phyloP scores from a whole-genome alignment of 2,329 filamentous ascomycete species.

The Remersonia thermophila region DNA sequence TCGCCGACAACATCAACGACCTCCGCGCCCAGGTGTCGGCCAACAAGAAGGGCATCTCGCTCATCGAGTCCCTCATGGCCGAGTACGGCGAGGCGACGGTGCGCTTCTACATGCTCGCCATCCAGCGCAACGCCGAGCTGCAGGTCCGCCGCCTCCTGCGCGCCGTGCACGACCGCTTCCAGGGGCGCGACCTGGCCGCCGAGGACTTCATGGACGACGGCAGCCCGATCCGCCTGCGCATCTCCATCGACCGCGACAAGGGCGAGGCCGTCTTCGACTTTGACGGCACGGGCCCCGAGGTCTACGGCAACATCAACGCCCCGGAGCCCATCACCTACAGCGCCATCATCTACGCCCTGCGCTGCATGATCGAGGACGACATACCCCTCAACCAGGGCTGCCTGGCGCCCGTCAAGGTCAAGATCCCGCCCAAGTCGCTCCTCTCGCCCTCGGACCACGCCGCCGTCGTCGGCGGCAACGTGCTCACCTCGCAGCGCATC shows the following conservation, averaged over 20 bases:
- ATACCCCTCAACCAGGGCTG: conserved; percentile 84
- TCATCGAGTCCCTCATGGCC: conserved; percentile 61
- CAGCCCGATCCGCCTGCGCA: conserved; percentile 59
- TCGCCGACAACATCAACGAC: conserved; percentile 76
- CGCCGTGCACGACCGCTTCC: conserved; percentile 55
- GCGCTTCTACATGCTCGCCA: conserved; percentile 72
- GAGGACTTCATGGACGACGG: conserved; percentile 83
- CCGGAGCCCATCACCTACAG: conserved; percentile 65
- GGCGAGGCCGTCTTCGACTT: conserved; percentile 73
- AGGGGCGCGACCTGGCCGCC: conserved; percentile 58
- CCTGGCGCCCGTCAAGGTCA: conserved; percentile 61
- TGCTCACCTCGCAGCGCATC: conserved; percentile 66
- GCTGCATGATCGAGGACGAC: conserved; percentile 67
- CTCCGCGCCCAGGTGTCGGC: conserved; percentile 78
- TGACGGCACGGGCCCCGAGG: conserved; percentile 60
- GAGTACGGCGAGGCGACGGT: conserved; percentile 70
- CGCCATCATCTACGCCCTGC: conserved; percentile 76
- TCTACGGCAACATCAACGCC: conserved; percentile 66
- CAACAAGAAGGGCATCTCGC: conserved; percentile 72
- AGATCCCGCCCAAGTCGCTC: conserved; percentile 60
- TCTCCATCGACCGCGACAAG: conserved; percentile 61
- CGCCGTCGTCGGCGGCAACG: conserved; percentile 74
- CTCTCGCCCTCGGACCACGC: conserved; percentile 64
- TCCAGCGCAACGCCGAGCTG: conserved; percentile 68
- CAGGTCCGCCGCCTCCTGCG: conserved; percentile 65